These are phyloP conservation scores for Picea sitchensis DNA, from an alignment of 75 land plant genomes.

Conservation along the genomic window DNA sequence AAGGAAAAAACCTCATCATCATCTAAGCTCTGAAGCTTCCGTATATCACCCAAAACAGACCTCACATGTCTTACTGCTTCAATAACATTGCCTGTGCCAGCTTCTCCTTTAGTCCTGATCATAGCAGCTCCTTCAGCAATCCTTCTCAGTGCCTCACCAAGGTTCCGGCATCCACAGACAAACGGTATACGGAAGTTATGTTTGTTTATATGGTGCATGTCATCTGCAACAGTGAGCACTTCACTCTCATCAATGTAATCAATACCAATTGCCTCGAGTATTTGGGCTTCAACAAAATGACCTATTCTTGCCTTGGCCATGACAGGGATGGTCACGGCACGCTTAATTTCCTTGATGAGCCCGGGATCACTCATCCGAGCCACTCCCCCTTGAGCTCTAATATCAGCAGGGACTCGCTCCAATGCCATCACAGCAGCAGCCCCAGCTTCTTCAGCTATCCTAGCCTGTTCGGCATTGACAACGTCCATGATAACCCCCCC, in stretches of 20 bases:
- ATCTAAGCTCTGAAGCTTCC: conserved; percentile 57
- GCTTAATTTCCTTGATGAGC: conserved; percentile 81
- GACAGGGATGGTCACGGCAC: conserved; percentile 75
- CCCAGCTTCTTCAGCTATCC: conserved; percentile 81
- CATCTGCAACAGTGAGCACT: conserved; percentile 83
- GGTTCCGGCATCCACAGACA: conserved; percentile 77
- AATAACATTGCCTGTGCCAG: conserved; percentile 87
- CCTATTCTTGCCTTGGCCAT: conserved; percentile 91
- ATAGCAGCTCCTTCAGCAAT: conserved; percentile 80
- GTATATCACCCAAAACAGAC: conserved; percentile 61
- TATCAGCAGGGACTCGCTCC: conserved; percentile 80
- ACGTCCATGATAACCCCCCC: conserved; percentile 90
- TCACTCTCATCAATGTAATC: conserved; percentile 91
- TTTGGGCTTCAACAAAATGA: conserved; percentile 87
- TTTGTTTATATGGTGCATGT: conserved; percentile 85
- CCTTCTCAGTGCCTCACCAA: conserved; percentile 70
- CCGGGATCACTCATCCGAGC: conserved; percentile 84
- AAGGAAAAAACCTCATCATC: conserved; percentile 75
- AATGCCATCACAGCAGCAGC: conserved; percentile 82
- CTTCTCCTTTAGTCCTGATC: conserved; percentile 94
- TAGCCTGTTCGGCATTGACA: conserved; percentile 68
- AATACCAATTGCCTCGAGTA: conserved; percentile 76
- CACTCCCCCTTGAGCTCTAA: conserved; percentile 74
- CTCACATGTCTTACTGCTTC: conserved; percentile 90
- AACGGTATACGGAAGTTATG: conserved; percentile 84